These are phyloP conservation scores for Piromyces sp. DNA, from an alignment of 192 early-diverging fungal genomes.

Conservation along the genomic window DNA sequence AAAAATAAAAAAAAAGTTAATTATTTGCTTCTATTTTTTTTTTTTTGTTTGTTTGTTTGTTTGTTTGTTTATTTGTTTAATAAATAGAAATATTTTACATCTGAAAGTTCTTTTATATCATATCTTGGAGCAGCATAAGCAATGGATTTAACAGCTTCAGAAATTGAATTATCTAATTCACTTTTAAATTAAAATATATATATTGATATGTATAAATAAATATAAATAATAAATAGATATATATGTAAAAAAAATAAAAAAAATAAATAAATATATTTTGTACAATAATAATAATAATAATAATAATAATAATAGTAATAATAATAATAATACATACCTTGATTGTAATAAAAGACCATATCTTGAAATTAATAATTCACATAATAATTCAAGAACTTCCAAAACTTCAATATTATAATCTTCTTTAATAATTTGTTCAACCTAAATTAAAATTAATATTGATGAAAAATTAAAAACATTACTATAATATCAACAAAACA, in stretches of 20 bases:
- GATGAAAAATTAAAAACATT: no score
- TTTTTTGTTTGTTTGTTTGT: no score
- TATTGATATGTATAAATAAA: not conserved
- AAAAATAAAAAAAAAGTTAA: no score
- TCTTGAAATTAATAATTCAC: conserved; percentile 70
- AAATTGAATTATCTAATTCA: conserved; percentile 59
- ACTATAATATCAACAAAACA: no score
- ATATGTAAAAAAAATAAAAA: not conserved
- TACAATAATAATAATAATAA: no score
- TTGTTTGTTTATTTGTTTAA: no score
- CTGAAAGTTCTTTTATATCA: conserved; percentile 65
- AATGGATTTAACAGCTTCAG: conserved; percentile 73
- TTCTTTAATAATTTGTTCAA: conserved; percentile 85
- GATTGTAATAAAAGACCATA: conserved; percentile 72
- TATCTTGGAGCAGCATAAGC: conserved; percentile 78
- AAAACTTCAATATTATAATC: conserved; percentile 83
- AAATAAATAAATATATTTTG: not conserved
- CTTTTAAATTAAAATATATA: conserved; percentile 8
- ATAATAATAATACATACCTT: conserved; percentile 32
- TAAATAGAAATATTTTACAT: no score
- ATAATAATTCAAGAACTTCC: conserved; percentile 84
- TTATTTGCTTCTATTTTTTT: no score
- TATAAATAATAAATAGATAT: not conserved
- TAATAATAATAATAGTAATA: no score
- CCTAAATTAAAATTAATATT: conserved; percentile 6